A percentile compares a stretch with the other conserved stretches of the same genome.
These are phyloP conservation scores for Globisporangium takayamanum DNA, from an alignment of 352 stramenopile genomes.

Conservation along the genomic window DNA sequence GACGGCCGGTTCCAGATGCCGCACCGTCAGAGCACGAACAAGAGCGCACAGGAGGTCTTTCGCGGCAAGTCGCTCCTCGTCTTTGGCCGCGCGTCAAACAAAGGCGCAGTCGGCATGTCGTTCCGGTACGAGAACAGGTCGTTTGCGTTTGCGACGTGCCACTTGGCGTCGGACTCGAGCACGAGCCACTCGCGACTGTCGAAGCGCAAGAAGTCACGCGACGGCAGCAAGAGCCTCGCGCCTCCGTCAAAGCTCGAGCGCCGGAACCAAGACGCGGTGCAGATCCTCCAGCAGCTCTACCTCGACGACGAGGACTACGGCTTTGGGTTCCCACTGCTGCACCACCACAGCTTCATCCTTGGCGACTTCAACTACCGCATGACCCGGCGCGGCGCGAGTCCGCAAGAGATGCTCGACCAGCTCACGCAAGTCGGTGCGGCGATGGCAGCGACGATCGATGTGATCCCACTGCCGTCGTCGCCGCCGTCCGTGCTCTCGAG, in stretches of 20 bases:
- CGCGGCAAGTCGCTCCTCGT: conserved; percentile 72
- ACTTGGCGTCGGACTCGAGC: conserved; percentile 79
- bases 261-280: conserved; percentile 76
- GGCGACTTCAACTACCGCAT: conserved; percentile 90
- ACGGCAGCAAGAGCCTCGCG: conserved; percentile 1
- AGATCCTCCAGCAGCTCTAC: conserved; percentile 78
- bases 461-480: conserved; percentile 9
- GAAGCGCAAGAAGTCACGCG: conserved; percentile 17
- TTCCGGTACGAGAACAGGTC: conserved; percentile 55
- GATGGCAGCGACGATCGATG: conserved; percentile 5
- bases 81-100: conserved; percentile 68
- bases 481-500: conserved; percentile 5
- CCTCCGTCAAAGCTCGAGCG: conserved; percentile 65
- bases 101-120: conserved; percentile 54
- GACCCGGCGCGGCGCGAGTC: conserved; percentile 33
- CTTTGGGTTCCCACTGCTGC: conserved; percentile 76
- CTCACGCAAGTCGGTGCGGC: conserved; percentile 12
- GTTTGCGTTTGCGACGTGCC: conserved; percentile 71
- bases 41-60: conserved; percentile 66
- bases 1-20: conserved; percentile 67
- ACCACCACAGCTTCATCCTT: conserved; percentile 87
- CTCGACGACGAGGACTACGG: conserved; percentile 78
- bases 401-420: conserved; percentile 46
- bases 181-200: conserved; percentile 33
- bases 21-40: conserved; percentile 39